A percentile compares a stretch with the other conserved stretches of the same genome.
Evolutionary conservation across 2,329 filamentous ascomycete species (phyloP).

Genomic region (Botrytis squamosa): DNA sequence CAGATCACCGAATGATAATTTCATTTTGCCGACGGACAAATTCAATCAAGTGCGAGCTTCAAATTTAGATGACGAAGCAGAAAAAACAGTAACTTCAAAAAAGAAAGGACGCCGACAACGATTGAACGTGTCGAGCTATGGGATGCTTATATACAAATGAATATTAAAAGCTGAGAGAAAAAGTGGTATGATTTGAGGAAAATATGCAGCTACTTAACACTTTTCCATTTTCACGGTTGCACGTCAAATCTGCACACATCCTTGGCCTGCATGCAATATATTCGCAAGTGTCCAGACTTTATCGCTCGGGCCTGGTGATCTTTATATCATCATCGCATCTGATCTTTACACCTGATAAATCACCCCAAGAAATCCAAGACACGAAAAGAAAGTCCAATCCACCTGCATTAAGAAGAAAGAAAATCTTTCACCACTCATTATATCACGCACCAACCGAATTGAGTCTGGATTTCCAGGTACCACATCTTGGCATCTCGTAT

Average conservation of each 20-base stretch:
- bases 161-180: not conserved
- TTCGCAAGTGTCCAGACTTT: not conserved
- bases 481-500: constrained; percentile 6
- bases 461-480: not conserved
- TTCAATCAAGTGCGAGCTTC: not conserved
- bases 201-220: constrained; percentile 1
- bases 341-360: not conserved
- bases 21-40: not conserved
- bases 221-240: not conserved
- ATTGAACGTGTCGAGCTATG: constrained; percentile 16
- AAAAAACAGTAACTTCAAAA: not conserved
- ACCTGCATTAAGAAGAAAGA: not conserved
- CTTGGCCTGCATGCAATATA: constrained; percentile 4
- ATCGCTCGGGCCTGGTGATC: constrained; percentile 2
- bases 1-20: not conserved
- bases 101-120: constrained; percentile 15
- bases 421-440: not conserved
- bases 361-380: not conserved
- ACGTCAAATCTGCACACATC: not conserved
- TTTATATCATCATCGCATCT: not conserved
- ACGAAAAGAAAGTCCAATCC: not conserved
- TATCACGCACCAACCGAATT: not conserved
- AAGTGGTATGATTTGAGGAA: not conserved
- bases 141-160: not conserved
- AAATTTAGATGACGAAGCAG: too few species aligned